Conservation (phyloP, 2,329 filamentous ascomycete genomes). For the Aspergillus sp. region DNA sequence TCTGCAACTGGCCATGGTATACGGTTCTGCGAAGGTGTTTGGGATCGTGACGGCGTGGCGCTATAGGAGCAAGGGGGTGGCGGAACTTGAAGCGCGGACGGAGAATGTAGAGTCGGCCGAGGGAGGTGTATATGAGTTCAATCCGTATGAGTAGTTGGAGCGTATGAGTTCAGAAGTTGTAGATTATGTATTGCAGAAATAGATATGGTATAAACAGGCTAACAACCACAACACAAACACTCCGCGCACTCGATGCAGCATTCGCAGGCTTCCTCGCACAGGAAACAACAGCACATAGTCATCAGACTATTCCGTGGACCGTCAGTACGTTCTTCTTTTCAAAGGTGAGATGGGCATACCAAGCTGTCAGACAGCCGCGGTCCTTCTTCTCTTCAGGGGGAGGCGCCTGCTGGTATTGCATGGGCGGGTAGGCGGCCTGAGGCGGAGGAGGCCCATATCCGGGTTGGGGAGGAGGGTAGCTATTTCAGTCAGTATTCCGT, state of each 20-base stretch:
- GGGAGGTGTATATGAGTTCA: too few relatives aligned
- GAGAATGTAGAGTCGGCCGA: conserved; percentile 23
- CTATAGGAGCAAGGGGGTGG: conserved; percentile 31
- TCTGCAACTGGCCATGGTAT: conserved; percentile 37
- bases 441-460: conserved; percentile 10
- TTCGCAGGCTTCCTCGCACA: conserved; percentile 21
- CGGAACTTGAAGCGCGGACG: conserved; percentile 37
- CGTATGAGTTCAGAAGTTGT: too few relatives aligned
- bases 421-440: conserved; percentile 11
- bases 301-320: conserved; percentile 8
- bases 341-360: conserved; percentile 2
- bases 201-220: conserved; percentile 1
- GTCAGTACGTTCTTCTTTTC: background rate
- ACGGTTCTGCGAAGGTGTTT: conserved; percentile 33
- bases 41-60: conserved; percentile 26
- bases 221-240: conserved; percentile 21
- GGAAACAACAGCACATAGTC: conserved; percentile 23
- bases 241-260: conserved; percentile 20
- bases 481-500: background rate
- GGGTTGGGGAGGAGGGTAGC: conserved; percentile 14
- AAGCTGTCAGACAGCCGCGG: conserved; percentile 20
- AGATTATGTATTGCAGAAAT: background rate
- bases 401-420: conserved; percentile 21
- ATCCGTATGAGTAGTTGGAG: conserved; percentile 1
- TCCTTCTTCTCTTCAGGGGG: conserved; percentile 17